These are phyloP conservation scores for Magnaporthales sp. DNA, from an alignment of 2,329 filamentous ascomycete species.

Conservation along the genomic window DNA sequence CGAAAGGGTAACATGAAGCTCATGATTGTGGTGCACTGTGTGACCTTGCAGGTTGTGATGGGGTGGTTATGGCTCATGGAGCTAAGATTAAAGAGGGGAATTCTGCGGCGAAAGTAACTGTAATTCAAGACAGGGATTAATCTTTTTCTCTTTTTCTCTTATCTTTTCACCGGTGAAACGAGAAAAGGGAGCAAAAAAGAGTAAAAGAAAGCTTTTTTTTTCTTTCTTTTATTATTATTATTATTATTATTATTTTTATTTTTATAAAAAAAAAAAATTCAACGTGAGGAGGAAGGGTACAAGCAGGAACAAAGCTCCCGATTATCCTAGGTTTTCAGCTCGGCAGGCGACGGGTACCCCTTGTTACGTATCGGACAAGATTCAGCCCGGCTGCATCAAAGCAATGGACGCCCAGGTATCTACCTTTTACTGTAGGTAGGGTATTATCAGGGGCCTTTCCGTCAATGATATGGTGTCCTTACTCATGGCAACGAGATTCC, in stretches of 20 bases:
- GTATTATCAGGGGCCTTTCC: not conserved
- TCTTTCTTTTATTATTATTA: too few species aligned
- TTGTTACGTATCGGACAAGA: not conserved
- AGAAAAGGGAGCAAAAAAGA: not conserved
- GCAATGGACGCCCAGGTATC: not conserved
- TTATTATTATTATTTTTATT: too few species aligned
- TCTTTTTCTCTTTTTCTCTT: too few species aligned
- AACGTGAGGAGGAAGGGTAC: not conserved
- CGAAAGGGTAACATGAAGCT: not conserved
- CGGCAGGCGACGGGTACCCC: not conserved
- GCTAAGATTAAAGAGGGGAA: not conserved
- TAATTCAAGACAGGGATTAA: not conserved
- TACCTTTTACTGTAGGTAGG: not conserved
- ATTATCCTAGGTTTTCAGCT: not conserved
- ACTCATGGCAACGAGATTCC: not conserved
- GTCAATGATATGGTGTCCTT: too few species aligned
- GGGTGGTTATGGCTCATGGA: not conserved
- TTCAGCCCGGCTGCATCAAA: not conserved
- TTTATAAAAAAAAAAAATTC: too few species aligned
- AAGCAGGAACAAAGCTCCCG: not conserved
- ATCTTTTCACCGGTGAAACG: not conserved
- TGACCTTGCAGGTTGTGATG: not conserved
- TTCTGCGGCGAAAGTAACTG: not conserved
- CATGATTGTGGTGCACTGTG: not conserved
- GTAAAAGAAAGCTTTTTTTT: not conserved